Percentiles rank a stretch among this genome's conserved stretches.
Evolutionary conservation across 2,329 filamentous ascomycete species (phyloP).

Genomic region (Zopfia rhizophila): DNA sequence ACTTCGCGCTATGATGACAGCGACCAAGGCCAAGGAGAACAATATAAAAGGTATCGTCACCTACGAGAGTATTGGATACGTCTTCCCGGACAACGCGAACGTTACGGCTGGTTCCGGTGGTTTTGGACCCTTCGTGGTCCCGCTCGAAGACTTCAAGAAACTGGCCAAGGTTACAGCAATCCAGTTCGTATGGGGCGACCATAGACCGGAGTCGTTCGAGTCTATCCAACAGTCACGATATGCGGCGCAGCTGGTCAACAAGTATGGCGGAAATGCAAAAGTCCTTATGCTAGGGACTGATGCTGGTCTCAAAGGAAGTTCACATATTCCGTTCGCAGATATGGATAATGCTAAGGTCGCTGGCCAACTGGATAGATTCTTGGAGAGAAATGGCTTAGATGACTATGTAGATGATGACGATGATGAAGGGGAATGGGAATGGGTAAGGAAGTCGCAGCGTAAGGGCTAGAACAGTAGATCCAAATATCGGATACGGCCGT

Average conservation of each 20-base stretch:
- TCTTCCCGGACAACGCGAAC: constrained; percentile 36
- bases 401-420: constrained; percentile 30
- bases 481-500: too few relatives aligned
- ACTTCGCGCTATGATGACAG: constrained; percentile 32
- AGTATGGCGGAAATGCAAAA: constrained; percentile 37
- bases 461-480: too few relatives aligned
- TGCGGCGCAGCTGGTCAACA: constrained; percentile 32
- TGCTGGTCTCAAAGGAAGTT: constrained; percentile 33
- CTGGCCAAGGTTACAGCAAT: constrained; percentile 28
- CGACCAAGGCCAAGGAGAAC: constrained; percentile 31
- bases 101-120: constrained; percentile 31
- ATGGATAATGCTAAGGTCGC: constrained; percentile 33
- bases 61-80: constrained; percentile 39
- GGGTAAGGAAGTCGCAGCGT: too few relatives aligned
- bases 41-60: constrained; percentile 40
- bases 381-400: constrained; percentile 32
- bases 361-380: constrained; percentile 28
- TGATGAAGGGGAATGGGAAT: too few relatives aligned
- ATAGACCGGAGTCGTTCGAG: constrained; percentile 29
- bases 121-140: constrained; percentile 35
- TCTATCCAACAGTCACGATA: constrained; percentile 26
- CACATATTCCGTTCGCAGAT: constrained; percentile 41
- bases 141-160: constrained; percentile 35
- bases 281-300: constrained; percentile 34
- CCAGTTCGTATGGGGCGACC: constrained; percentile 39